phyloP scores from a whole-genome alignment of 1,139 yeast species.

The Kodamaea plutei region DNA sequence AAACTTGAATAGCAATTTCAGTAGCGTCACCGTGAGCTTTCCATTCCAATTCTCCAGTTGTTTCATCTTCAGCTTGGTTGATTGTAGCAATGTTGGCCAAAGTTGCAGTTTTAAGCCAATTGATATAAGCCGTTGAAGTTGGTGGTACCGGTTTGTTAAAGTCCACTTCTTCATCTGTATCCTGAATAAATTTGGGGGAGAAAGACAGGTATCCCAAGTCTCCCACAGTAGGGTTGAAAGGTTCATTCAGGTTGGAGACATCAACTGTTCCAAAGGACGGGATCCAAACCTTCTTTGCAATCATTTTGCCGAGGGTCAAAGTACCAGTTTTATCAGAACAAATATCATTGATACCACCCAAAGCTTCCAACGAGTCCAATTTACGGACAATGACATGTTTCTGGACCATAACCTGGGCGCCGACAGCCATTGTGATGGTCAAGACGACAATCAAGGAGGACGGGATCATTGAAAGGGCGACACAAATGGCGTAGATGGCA shows the following conservation, averaged over 20 bases:
- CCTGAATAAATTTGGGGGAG: constrained; percentile 24
- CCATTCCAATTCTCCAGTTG: constrained; percentile 27
- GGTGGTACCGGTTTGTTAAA: constrained; percentile 13
- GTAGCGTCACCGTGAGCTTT: constrained; percentile 38
- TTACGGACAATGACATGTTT: constrained; percentile 45
- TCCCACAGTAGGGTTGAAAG: constrained; percentile 40
- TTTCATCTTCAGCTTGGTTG: constrained; percentile 21
- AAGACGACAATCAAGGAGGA: constrained; percentile 54
- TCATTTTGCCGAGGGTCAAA: constrained; percentile 48
- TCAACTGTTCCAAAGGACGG: constrained; percentile 35
- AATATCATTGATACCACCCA: constrained; percentile 48
- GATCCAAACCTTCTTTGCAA: constrained; percentile 35
- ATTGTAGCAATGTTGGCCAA: constrained; percentile 34
- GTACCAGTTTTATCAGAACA: constrained; percentile 57
- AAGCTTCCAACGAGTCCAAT: constrained; percentile 43
- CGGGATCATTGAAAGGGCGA: constrained; percentile 52
- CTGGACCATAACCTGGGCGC: constrained; percentile 45
- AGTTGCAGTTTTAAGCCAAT: constrained; percentile 30
- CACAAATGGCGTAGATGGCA: constrained; percentile 38
- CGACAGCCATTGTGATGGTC: constrained; percentile 48
- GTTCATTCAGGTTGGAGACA: constrained; percentile 31
- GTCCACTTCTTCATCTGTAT: constrained; percentile 31
- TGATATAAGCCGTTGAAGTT: constrained; percentile 12
- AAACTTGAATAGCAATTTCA: constrained; percentile 36
- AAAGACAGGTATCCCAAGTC: constrained; percentile 21